Evolutionary conservation across 768 basidiomycete genomes (phyloP).

Genomic region (Pisolithus tinctorius): DNA sequence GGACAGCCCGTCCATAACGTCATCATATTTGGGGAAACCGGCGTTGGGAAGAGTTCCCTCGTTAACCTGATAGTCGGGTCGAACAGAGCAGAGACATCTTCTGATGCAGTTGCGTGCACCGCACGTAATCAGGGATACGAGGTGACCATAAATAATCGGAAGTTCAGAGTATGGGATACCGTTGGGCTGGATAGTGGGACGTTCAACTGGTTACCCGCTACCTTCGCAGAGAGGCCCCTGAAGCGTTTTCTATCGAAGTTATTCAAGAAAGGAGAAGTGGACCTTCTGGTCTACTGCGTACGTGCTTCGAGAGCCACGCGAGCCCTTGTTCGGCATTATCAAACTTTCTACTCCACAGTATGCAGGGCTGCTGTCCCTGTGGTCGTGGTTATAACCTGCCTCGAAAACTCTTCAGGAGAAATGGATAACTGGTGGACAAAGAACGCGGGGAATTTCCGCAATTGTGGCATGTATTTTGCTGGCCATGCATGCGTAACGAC

Average conservation of each 20-base stretch:
- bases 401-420: constrained; percentile 27
- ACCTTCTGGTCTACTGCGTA: constrained; percentile 36
- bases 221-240: constrained; percentile 19
- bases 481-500: constrained; percentile 30
- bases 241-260: constrained; percentile 27
- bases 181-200: constrained; percentile 30
- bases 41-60: constrained; percentile 37
- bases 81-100: constrained; percentile 25
- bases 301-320: constrained; percentile 34
- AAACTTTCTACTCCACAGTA: constrained; percentile 25
- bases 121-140: constrained; percentile 21
- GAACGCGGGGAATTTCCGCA: constrained; percentile 16
- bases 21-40: constrained; percentile 40
- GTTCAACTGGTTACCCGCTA: constrained; percentile 17
- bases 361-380: constrained; percentile 28
- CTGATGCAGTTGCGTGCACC: constrained; percentile 31
- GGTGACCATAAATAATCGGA: constrained; percentile 12
- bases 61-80: constrained; percentile 33
- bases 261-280: constrained; percentile 27
- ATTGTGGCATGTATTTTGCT: constrained; percentile 20
- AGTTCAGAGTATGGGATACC: constrained; percentile 28
- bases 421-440: constrained; percentile 33
- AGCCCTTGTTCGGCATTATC: constrained; percentile 33
- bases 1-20: constrained; percentile 22
- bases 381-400: constrained; percentile 33